These are phyloP conservation scores for Lactarius pseudohatsudake DNA, from an alignment of 768 basidiomycete species.

Conservation along the genomic window DNA sequence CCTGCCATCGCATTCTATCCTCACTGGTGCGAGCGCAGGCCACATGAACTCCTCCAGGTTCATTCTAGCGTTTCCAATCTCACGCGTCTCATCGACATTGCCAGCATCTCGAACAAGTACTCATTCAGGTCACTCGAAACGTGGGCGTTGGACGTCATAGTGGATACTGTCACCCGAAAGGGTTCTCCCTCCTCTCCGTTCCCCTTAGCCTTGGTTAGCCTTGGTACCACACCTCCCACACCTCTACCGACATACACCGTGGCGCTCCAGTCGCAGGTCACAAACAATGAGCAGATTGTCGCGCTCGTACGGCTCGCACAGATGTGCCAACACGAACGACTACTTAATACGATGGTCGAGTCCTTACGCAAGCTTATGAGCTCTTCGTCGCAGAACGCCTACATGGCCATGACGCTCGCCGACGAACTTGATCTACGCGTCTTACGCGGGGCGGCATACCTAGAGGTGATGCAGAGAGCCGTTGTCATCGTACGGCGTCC, in stretches of 20 bases:
- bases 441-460: constrained; percentile 64
- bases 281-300: constrained; percentile 29
- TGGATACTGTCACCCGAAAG: constrained; percentile 61
- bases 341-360: constrained; percentile 59
- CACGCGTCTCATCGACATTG: constrained; percentile 57
- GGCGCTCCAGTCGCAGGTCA: constrained; percentile 21
- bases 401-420: constrained; percentile 69
- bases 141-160: constrained; percentile 74
- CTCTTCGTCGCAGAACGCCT: constrained; percentile 62
- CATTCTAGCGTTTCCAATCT: constrained; percentile 53
- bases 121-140: constrained; percentile 71
- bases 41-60: constrained; percentile 55
- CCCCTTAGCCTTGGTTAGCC: constrained; percentile 37
- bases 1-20: neutral
- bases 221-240: constrained; percentile 33
- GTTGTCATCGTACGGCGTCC: constrained; percentile 38
- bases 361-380: constrained; percentile 62
- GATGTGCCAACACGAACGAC: constrained; percentile 58
- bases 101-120: constrained; percentile 69
- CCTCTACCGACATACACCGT: constrained; percentile 28
- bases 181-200: constrained; percentile 50
- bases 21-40: constrained; percentile 41
- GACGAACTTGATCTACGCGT: constrained; percentile 65
- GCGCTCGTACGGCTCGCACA: constrained; percentile 62
- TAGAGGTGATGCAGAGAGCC: constrained; percentile 71